phyloP scores from a whole-genome alignment of 345 rosid species.

The Brassica cretica region DNA sequence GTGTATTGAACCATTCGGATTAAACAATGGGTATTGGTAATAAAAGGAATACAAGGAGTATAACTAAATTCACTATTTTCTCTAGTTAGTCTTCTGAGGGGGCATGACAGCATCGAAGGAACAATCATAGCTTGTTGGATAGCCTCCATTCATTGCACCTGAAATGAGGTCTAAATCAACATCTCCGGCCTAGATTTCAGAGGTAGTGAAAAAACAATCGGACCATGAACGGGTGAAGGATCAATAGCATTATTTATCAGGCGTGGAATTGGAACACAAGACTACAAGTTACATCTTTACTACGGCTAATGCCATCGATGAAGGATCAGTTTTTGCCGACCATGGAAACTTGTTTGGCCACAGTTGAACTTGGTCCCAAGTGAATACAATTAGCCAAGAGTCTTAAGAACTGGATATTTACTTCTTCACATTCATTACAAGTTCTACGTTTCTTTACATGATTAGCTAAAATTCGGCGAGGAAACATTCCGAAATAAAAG shows the following conservation, averaged over 20 bases:
- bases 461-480: not conserved
- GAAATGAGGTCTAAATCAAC: not conserved
- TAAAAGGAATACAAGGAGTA: no score
- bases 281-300: not conserved
- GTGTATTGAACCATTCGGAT: no score
- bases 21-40: no score
- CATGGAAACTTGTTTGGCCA: not conserved
- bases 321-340: not conserved
- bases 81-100: not conserved
- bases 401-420: slow-evolving; percentile 49
- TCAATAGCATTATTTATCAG: not conserved
- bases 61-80: no score
- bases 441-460: not conserved
- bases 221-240: not conserved
- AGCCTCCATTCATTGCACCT: not conserved
- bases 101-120: not conserved
- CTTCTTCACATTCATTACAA: not conserved
- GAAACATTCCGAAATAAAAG: not conserved
- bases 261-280: not conserved
- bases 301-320: not conserved
- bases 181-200: not conserved
- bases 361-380: slow-evolving; percentile 53
- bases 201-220: not conserved
- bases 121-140: not conserved
- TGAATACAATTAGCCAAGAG: slow-evolving; percentile 92